These are phyloP conservation scores for Boletus bicolor DNA, from an alignment of 768 basidiomycete species.

Conservation along the genomic window DNA sequence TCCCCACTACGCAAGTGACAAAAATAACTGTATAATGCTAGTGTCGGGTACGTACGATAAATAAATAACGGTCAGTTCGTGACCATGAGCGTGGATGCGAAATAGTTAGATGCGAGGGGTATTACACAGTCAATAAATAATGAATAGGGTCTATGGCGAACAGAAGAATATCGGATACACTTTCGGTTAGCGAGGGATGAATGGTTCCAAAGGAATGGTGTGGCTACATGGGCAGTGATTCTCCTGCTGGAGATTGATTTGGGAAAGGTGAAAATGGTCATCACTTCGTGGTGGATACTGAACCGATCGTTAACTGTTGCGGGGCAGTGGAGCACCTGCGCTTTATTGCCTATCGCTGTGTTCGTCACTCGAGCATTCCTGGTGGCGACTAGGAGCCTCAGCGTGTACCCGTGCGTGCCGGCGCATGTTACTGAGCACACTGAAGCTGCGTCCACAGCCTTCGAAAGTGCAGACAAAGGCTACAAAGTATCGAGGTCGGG, in stretches of 20 bases:
- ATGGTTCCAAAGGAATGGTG: conserved; percentile 3
- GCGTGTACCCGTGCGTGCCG: conserved; percentile 75
- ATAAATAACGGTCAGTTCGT: conserved; percentile 16
- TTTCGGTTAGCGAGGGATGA: neutral
- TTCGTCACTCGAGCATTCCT: conserved; percentile 45
- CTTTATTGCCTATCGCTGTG: conserved; percentile 37
- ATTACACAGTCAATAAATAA: conserved; percentile 22
- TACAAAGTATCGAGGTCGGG: conserved; percentile 26
- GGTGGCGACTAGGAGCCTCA: conserved; percentile 30
- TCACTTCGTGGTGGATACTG: conserved; percentile 3
- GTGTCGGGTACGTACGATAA: conserved; percentile 8
- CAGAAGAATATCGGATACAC: conserved; percentile 18
- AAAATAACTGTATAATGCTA: conserved; percentile 16
- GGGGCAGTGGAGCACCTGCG: conserved; percentile 14
- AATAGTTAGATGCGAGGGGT: conserved; percentile 10
- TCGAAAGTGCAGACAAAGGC: conserved; percentile 75
- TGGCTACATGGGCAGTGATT: conserved; percentile 12
- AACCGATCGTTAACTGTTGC: conserved; percentile 9
- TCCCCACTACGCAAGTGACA: neutral
- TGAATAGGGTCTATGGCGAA: neutral
- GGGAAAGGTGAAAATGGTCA: neutral
- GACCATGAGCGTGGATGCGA: conserved; percentile 12
- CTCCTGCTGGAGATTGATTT: neutral
- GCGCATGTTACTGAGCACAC: conserved; percentile 87
- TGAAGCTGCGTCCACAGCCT: conserved; percentile 77